Conservation (phyloP, 306 rosid species). For the Mimosa bimucronata region DNA sequence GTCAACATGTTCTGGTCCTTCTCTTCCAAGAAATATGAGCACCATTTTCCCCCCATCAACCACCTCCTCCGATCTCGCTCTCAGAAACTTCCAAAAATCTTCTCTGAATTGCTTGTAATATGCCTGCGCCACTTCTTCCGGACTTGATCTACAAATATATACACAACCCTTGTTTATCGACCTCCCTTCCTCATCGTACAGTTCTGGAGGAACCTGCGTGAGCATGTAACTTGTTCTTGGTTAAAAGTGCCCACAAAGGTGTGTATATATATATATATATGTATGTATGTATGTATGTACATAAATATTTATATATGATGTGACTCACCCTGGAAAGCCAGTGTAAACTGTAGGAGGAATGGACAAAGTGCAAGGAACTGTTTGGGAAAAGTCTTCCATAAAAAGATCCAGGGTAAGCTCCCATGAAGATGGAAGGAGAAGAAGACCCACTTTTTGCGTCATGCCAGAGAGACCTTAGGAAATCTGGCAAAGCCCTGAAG, state of each 20-base stretch:
- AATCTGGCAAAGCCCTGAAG: constrained; percentile 83
- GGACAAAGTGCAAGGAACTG: constrained; percentile 80
- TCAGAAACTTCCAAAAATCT: constrained; percentile 69
- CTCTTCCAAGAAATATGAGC: constrained; percentile 77
- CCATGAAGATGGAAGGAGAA: constrained; percentile 60
- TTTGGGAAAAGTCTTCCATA: constrained; percentile 85
- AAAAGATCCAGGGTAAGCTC: constrained; percentile 93
- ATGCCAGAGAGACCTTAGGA: constrained; percentile 53
- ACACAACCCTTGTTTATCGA: constrained; percentile 72
- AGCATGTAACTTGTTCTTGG: too few relatives aligned
- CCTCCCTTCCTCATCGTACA: constrained; percentile 57
- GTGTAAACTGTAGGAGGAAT: constrained; percentile 81
- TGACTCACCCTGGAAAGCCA: constrained; percentile 83
- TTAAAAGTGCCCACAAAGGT: too few relatives aligned
- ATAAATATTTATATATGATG: neutral
- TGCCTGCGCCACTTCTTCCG: constrained; percentile 59
- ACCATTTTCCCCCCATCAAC: constrained; percentile 78
- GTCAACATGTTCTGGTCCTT: constrained; percentile 65
- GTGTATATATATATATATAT: too few relatives aligned
- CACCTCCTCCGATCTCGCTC: constrained; percentile 71
- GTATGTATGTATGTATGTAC: too few relatives aligned
- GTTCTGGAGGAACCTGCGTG: constrained; percentile 82
- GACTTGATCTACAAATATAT: constrained; percentile 75
- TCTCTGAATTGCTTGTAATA: constrained; percentile 69
- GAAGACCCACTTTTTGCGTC: constrained; percentile 40